A percentile compares a stretch with the other conserved stretches of the same genome.
Evolutionary conservation across 2,329 filamentous ascomycete genomes (phyloP).

Genomic region (Colletotrichum viniferum): DNA sequence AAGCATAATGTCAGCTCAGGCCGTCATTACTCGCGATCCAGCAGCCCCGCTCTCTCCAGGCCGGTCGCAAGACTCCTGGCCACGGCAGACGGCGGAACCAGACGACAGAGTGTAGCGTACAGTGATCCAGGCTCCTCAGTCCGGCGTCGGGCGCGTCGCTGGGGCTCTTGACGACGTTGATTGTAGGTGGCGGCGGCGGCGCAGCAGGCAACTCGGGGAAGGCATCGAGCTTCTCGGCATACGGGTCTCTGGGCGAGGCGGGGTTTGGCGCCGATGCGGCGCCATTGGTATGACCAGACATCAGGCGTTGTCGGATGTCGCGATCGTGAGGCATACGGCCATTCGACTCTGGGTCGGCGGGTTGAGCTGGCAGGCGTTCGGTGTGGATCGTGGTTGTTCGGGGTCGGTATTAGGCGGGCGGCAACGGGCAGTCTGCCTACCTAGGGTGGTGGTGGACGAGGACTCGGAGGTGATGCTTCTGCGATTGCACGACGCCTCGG

Average conservation of each 20-base stretch:
- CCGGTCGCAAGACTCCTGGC: neutral
- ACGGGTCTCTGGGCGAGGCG: neutral
- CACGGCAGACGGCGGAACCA: slow-evolving; percentile 3
- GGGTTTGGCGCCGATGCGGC: slow-evolving; percentile 20
- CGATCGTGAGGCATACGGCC: slow-evolving; percentile 17
- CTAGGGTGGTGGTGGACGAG: neutral
- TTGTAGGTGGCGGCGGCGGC: neutral
- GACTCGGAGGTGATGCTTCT: neutral
- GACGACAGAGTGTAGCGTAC: slow-evolving; percentile 47
- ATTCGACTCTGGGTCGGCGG: slow-evolving; percentile 4
- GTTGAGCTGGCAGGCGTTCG: neutral
- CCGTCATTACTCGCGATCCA: slow-evolving; percentile 1
- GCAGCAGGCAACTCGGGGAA: slow-evolving; percentile 1
- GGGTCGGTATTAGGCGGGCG: slow-evolving; percentile 1
- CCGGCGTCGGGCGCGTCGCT: slow-evolving; percentile 66
- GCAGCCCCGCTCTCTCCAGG: neutral
- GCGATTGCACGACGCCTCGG: neutral
- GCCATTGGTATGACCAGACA: slow-evolving; percentile 39
- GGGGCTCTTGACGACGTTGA: slow-evolving; percentile 9
- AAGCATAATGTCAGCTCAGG: slow-evolving; percentile 5
- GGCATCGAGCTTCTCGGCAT: neutral
- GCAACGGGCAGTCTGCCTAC: neutral
- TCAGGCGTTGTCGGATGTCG: slow-evolving; percentile 22
- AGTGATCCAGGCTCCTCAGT: slow-evolving; percentile 79
- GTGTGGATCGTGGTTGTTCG: neutral